phyloP scores from a whole-genome alignment of 352 stramenopile species.

The Elongisporangium senticosum region DNA sequence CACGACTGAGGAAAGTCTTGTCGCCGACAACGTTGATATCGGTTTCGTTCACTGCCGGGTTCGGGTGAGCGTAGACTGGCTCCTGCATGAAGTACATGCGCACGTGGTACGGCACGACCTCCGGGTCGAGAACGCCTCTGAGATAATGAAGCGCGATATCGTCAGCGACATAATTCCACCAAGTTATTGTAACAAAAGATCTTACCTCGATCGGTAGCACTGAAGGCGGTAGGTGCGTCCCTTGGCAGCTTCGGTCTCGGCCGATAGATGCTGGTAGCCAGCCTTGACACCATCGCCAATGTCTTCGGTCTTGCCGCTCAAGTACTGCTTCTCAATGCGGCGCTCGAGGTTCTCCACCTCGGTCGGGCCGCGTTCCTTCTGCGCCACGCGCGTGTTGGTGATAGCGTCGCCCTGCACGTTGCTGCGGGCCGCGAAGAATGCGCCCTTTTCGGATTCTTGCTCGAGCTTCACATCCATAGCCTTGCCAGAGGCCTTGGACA shows the following conservation, averaged over 20 bases:
- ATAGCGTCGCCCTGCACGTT: conserved; percentile 69
- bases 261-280: conserved; percentile 65
- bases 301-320: conserved; percentile 56
- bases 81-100: conserved; percentile 83
- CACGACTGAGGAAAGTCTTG: conserved; percentile 70
- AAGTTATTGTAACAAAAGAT: conserved; percentile 1
- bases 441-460: conserved; percentile 58
- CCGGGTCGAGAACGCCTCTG: conserved; percentile 65
- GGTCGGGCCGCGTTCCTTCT: conserved; percentile 45
- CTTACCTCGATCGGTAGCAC: conserved; percentile 61
- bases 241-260: conserved; percentile 48
- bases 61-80: conserved; percentile 58
- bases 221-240: conserved; percentile 71
- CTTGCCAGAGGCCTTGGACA: conserved; percentile 70
- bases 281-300: conserved; percentile 78
- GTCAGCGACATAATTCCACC: neutral
- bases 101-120: conserved; percentile 72
- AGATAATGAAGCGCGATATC: neutral
- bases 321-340: conserved; percentile 74
- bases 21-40: conserved; percentile 74
- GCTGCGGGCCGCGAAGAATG: conserved; percentile 79
- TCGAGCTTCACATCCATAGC: conserved; percentile 78
- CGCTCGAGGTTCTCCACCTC: conserved; percentile 73
- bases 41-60: conserved; percentile 48
- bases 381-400: conserved; percentile 41